phyloP scores from a whole-genome alignment of 495 filamentous ascomycete genomes.

The Hypomontagnella submonticulosa region DNA sequence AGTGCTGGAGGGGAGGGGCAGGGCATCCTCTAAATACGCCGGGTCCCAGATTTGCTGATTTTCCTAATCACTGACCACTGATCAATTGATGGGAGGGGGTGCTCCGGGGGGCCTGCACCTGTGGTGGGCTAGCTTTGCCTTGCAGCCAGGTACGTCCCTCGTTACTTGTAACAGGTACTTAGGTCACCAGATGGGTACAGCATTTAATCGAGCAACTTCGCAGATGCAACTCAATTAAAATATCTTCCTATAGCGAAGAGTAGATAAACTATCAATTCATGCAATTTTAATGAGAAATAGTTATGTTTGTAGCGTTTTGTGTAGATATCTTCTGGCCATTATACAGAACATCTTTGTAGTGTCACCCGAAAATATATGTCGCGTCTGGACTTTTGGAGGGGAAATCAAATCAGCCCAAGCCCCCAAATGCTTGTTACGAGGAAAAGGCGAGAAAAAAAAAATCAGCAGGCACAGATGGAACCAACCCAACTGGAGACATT shows the following conservation, averaged over 20 bases:
- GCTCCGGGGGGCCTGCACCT: slow-evolving; percentile 28
- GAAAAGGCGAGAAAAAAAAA: slow-evolving; percentile 37
- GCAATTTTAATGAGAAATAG: slow-evolving; percentile 14
- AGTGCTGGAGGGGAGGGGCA: slow-evolving; percentile 46
- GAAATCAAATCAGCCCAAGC: slow-evolving; percentile 42
- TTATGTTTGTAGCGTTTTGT: slow-evolving; percentile 4
- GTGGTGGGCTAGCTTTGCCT: slow-evolving; percentile 18
- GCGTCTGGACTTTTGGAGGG: slow-evolving; percentile 27
- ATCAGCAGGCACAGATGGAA: slow-evolving; percentile 41
- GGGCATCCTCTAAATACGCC: slow-evolving; percentile 48
- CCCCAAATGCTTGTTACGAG: slow-evolving; percentile 38
- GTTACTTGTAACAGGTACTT: slow-evolving; percentile 26
- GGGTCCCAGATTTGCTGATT: slow-evolving; percentile 48
- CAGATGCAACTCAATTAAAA: slow-evolving; percentile 21
- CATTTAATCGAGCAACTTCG: slow-evolving; percentile 7
- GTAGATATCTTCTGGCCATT: slow-evolving; percentile 16
- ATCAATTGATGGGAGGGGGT: slow-evolving; percentile 39
- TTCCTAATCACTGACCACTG: slow-evolving; percentile 46
- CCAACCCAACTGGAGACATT: slow-evolving; percentile 36
- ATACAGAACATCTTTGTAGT: slow-evolving; percentile 33
- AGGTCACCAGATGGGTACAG: slow-evolving; percentile 9
- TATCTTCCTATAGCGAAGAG: not conserved
- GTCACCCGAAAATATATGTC: slow-evolving; percentile 35
- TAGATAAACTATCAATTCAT: slow-evolving; percentile 3
- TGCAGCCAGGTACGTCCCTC: slow-evolving; percentile 19